Percentiles rank a stretch among this genome's conserved stretches.
Conservation (phyloP, 441 rosid species). For the Melianthus villosus region DNA sequence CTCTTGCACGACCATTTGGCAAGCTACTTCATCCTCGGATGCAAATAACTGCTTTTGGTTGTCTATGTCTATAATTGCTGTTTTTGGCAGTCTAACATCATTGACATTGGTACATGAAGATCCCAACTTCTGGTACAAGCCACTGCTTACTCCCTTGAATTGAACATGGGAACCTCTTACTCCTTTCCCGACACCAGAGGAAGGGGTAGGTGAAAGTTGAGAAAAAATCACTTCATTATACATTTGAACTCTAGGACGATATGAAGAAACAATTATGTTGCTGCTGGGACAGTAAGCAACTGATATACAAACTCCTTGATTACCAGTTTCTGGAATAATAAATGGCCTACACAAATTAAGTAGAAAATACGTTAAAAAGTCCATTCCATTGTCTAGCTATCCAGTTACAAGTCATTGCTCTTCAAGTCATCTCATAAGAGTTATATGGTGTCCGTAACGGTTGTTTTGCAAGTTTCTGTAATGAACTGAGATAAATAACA, state of each 20-base stretch:
- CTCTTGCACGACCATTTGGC: constrained; percentile 45
- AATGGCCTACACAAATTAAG: constrained; percentile 26
- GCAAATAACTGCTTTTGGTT: constrained; percentile 30
- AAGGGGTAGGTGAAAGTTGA: constrained; percentile 32
- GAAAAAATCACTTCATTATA: constrained; percentile 20
- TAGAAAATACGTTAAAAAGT: neutral
- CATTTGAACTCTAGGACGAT: constrained; percentile 47
- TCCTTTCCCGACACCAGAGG: constrained; percentile 24
- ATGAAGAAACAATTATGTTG: constrained; percentile 51
- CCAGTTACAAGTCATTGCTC: no score
- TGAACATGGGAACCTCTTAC: constrained; percentile 40
- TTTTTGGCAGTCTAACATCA: constrained; percentile 47
- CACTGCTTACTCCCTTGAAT: constrained; percentile 34
- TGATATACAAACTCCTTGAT: constrained; percentile 67
- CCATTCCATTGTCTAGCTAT: no score
- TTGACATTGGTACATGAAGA: constrained; percentile 32
- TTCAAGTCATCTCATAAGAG: no score
- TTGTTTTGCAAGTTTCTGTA: no score
- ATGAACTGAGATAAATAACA: no score
- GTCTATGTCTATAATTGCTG: constrained; percentile 33
- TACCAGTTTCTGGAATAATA: constrained; percentile 35
- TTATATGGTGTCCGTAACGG: no score
- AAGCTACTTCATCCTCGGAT: constrained; percentile 40
- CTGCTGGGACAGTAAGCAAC: constrained; percentile 39
- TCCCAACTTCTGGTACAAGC: constrained; percentile 27